Evolutionary conservation across 2,329 filamentous ascomycete genomes (phyloP).

Genomic region (Tolypocladium pustulatum): DNA sequence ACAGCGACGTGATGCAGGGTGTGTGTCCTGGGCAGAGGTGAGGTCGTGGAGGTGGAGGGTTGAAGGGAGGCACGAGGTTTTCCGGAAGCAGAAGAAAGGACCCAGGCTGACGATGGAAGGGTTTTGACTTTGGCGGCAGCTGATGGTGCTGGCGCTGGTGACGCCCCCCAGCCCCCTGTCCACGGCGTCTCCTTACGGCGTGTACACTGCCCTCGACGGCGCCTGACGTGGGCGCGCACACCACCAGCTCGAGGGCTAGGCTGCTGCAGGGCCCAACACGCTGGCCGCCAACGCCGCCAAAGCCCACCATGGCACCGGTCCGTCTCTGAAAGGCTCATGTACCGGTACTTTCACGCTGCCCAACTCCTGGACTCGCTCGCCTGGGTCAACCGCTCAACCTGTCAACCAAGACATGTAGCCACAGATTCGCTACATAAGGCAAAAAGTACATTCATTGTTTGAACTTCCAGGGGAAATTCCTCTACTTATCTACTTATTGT

Average conservation of each 20-base stretch:
- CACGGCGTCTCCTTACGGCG: slow-evolving; percentile 2
- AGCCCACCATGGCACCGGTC: not conserved
- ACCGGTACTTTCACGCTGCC: not conserved
- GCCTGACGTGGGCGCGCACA: not conserved
- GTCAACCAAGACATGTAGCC: not conserved
- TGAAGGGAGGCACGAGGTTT: slow-evolving; percentile 24
- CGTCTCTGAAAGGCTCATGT: not conserved
- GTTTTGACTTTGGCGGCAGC: slow-evolving; percentile 22
- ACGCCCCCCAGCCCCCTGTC: slow-evolving; percentile 11
- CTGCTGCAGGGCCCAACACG: not conserved
- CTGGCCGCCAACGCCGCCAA: not conserved
- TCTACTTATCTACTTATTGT: not conserved
- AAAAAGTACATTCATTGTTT: too few species aligned
- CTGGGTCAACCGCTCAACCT: not conserved
- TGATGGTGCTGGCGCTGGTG: slow-evolving; percentile 3
- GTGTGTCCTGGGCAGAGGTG: slow-evolving; percentile 11
- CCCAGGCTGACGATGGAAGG: slow-evolving; percentile 22
- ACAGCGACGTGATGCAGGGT: slow-evolving; percentile 17
- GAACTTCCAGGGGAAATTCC: too few species aligned
- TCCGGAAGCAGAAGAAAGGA: slow-evolving; percentile 24
- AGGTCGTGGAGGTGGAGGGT: slow-evolving; percentile 12
- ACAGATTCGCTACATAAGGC: not conserved
- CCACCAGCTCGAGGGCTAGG: not conserved
- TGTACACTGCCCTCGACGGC: not conserved
- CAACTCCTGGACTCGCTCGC: not conserved